These are phyloP conservation scores for Lipomyces sp. DNA, from an alignment of 805 yeast species.

Conservation along the genomic window DNA sequence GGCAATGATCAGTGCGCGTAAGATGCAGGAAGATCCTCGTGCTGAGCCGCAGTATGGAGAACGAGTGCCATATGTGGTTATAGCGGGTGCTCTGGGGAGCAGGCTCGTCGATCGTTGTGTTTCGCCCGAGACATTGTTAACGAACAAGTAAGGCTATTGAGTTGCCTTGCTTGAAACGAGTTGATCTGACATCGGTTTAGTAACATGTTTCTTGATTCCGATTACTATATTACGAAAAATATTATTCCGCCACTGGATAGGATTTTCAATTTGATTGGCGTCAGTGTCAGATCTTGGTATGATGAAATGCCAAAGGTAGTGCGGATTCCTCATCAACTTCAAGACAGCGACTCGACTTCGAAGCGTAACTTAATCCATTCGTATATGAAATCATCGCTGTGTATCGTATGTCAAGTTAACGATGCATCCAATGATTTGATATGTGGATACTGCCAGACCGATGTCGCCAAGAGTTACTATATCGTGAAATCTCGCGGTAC, in stretches of 20 bases:
- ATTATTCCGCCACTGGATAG: slow-evolving; percentile 89
- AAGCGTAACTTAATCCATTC: slow-evolving; percentile 24
- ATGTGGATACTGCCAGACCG: slow-evolving; percentile 27
- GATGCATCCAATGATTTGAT: slow-evolving; percentile 29
- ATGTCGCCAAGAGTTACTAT: slow-evolving; percentile 24
- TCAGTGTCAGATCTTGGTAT: slow-evolving; percentile 78
- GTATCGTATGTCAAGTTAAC: slow-evolving; percentile 25
- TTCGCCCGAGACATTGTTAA: slow-evolving; percentile 75
- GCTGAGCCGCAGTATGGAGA: slow-evolving; percentile 87
- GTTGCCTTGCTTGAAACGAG: not conserved
- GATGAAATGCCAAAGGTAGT: slow-evolving; percentile 60
- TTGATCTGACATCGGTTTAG: not conserved
- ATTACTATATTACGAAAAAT: slow-evolving; percentile 82
- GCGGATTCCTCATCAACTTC: slow-evolving; percentile 22
- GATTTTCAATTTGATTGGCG: slow-evolving; percentile 80
- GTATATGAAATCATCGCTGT: slow-evolving; percentile 29
- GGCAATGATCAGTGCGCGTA: slow-evolving; percentile 74
- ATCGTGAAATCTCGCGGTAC: slow-evolving; percentile 31
- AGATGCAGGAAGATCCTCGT: slow-evolving; percentile 66
- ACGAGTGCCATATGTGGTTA: slow-evolving; percentile 84
- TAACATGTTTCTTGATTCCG: slow-evolving; percentile 64
- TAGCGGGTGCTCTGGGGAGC: slow-evolving; percentile 59
- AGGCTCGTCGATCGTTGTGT: slow-evolving; percentile 76
- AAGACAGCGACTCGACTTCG: slow-evolving; percentile 3
- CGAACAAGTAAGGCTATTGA: slow-evolving; percentile 41